A percentile compares a stretch with the other conserved stretches of the same genome.
These are phyloP conservation scores for Dianthus caryophyllus DNA, from an alignment of 148 eudicot genomes.

Conservation along the genomic window DNA sequence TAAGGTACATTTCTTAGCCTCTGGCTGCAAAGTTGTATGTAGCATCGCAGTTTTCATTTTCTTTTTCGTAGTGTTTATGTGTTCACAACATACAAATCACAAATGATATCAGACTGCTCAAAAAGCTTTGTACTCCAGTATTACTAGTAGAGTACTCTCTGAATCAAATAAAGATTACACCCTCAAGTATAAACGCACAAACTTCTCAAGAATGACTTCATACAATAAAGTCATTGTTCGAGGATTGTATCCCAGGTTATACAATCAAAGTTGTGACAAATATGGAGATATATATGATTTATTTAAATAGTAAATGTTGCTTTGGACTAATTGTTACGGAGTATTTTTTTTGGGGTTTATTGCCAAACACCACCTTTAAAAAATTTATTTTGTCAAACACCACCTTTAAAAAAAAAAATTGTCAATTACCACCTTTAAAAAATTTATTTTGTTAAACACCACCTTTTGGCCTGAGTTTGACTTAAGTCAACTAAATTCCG, in stretches of 20 bases:
- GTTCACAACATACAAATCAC: background rate
- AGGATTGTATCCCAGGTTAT: background rate
- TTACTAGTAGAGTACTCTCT: background rate
- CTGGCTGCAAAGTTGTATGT: slow-evolving; percentile 7
- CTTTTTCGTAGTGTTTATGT: background rate
- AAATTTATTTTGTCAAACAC: too few species aligned
- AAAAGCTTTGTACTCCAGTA: background rate
- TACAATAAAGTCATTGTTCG: background rate
- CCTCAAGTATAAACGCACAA: background rate
- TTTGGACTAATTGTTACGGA: too few species aligned
- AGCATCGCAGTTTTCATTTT: background rate
- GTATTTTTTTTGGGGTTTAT: too few species aligned
- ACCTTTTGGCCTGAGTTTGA: too few species aligned
- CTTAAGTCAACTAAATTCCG: too few species aligned
- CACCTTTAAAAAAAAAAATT: too few species aligned
- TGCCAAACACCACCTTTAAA: too few species aligned
- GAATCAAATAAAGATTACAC: background rate
- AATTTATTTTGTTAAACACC: too few species aligned
- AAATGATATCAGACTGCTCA: background rate
- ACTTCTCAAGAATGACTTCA: background rate
- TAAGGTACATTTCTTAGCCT: slow-evolving; percentile 46
- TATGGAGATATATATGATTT: background rate
- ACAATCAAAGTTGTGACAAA: background rate
- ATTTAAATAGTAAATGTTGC: background rate
- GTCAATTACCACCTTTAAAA: too few species aligned